Evolutionary conservation across 2,329 filamentous ascomycete genomes (phyloP), one percentile per base, ranked within the genome.

Genomic region (Cordyceps sp.): DNA sequence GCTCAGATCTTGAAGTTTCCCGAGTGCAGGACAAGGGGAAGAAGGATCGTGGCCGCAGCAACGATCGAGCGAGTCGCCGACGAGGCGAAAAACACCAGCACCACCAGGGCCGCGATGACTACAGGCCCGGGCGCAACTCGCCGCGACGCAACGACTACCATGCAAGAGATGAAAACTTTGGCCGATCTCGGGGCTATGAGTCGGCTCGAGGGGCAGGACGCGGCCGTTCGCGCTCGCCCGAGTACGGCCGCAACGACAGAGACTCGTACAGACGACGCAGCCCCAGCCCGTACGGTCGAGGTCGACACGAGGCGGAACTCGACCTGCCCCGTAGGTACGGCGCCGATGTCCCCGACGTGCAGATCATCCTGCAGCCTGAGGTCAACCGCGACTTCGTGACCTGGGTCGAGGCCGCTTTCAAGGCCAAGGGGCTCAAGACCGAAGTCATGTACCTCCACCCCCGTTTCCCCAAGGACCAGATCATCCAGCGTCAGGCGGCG

Each of bases 401-500:
- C 32, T 93, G 82, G 69, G 77, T 93, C 10, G 80, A 93, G 48
- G 67, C 69, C 22, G 69, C 74, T 1, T 92, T 96, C 50, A 65
- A 69, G 36, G 65, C 69, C 22, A 74, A 77, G 33, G 74, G 75
- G 3, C 61, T 96, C 24, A 77, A 70, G 37, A 76, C 78, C 12
- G 80, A 92, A 44, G 75, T 85, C 15, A 76, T 93, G 55, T 78
- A 80, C 42, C 62, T 94, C 29, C 78, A 76, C 34, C 75, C 83
- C 20, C 73, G 80, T 16, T 72, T 92, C 29, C 71, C 80, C 14
- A 74, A 86, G 38, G 72, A 78, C 23, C 71, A 78, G 5, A 75
- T 93, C n/a, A 72, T 94, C 32, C 76, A 83, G 42, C 69, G 81
- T 32, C 84, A 93, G 49, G 81, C 92, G 24, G 60, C 86, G 10